phyloP scores from a whole-genome alignment of 306 rosid genomes.

The Sicyos baderoa region DNA sequence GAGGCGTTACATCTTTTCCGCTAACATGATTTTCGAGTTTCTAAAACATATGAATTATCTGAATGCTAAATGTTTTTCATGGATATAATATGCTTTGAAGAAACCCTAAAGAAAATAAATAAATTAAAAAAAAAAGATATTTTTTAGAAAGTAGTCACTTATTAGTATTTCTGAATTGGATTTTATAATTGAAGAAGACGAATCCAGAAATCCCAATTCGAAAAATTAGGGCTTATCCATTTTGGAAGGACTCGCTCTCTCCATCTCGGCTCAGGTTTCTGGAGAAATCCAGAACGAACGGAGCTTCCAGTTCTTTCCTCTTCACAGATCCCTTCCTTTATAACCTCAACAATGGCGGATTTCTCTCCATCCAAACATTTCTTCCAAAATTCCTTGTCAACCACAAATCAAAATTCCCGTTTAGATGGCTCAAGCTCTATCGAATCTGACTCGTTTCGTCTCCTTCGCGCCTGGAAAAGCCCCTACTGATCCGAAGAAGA shows the following conservation, averaged over 20 bases:
- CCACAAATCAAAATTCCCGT: neutral
- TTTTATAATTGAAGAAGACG: no score
- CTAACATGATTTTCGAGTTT: no score
- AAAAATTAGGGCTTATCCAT: neutral
- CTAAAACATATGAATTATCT: no score
- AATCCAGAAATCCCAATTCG: neutral
- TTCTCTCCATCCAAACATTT: neutral
- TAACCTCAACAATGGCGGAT: neutral
- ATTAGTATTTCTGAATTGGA: no score
- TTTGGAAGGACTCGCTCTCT: no score
- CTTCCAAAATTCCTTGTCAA: neutral
- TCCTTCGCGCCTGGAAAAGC: constrained; percentile 18
- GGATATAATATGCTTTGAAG: no score
- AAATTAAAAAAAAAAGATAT: no score
- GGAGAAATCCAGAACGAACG: constrained; percentile 9
- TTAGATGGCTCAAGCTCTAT: constrained; percentile 34
- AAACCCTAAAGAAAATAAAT: no score
- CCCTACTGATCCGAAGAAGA: neutral
- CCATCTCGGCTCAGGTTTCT: neutral
- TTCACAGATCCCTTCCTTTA: constrained; percentile 1
- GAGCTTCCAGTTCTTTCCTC: neutral
- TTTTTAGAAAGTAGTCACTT: no score
- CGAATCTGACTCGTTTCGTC: constrained; percentile 21
- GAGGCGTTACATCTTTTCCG: no score
- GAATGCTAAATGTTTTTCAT: no score